Evolutionary conservation across 176 grass and related monocot genomes (phyloP), one percentile per base, ranked within the genome.

Genomic region (Carex parvula): DNA sequence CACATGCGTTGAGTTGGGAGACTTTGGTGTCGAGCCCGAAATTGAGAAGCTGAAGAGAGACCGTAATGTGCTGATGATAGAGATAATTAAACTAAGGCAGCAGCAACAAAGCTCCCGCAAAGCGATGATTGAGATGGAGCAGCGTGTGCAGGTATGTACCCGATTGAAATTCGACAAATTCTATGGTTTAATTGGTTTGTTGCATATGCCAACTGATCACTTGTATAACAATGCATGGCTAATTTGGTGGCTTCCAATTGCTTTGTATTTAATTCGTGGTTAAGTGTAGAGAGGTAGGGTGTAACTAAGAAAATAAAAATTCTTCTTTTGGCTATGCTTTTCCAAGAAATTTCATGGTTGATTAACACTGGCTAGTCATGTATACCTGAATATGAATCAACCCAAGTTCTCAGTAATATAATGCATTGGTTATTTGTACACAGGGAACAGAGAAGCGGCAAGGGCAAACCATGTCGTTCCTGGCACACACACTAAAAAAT

Each of bases 391-490:
- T n/a, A 61, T 10, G 55, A 37, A 81, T 39, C 70, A 48, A 73
- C 70, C 8, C 16, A 48, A 74, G 1, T 53, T 14, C 4, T 52
- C 12, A 15, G 12, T 75, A 75, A 75, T 29, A 29, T 29, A 32
- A 21, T 60, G 13, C 2, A 39, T 39, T 64, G 59, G 62, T 44
- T 53, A 52, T 68, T 44, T 81, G 2, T 32, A n/a, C 46, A 52
- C 70, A 17, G 70, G 87, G 84, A 87, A 89, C 77, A 32, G 91
- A 91, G 87, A 85, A 85, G 32, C 41, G 84, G 39, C 89, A 93
- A 86, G 79, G 87, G 69, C 91, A 89, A 84, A 88, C 81, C 81
- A 91, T 81, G 61, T 81, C 87, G 3, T 93, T 91, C 75, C 81
- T 93, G 8, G 84, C 81, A 22, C 86, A 85, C 20, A 89, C 91